phyloP scores from a whole-genome alignment of 176 grass and related monocot genomes.

The Chrysopogon serrulatus region DNA sequence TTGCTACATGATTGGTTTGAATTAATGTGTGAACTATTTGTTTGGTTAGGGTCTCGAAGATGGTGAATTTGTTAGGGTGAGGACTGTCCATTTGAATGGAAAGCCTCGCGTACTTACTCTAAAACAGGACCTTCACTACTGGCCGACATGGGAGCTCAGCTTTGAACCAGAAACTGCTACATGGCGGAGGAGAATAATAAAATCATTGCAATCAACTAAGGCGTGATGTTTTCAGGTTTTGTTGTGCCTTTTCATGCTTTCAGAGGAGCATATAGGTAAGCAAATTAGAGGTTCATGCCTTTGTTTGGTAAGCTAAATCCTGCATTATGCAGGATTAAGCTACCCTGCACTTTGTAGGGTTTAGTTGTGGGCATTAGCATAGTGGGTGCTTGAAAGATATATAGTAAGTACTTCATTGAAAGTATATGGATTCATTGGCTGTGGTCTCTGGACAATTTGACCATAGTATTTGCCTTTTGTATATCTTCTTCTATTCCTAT shows the following conservation, averaged over 20 bases:
- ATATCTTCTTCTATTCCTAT: conserved; percentile 6
- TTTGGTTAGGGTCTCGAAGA: conserved; percentile 73
- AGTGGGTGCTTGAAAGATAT: conserved; percentile 1
- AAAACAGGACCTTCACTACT: conserved; percentile 99
- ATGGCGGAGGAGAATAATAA: conserved; percentile 83
- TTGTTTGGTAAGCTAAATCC: background rate
- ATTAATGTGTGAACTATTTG: conserved; percentile 10
- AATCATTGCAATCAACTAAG: conserved; percentile 48
- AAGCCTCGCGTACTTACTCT: conserved; percentile 89
- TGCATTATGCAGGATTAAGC: background rate
- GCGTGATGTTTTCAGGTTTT: conserved; percentile 22
- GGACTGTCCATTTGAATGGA: conserved; percentile 88
- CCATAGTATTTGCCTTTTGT: background rate
- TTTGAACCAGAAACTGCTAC: conserved; percentile 85
- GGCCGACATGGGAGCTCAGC: conserved; percentile 94
- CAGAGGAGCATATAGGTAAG: background rate
- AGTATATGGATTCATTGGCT: conserved; percentile 31
- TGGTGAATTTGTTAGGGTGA: conserved; percentile 93
- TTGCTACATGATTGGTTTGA: background rate
- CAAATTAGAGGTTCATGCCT: background rate
- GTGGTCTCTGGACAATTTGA: conserved; percentile 15
- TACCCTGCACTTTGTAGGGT: background rate
- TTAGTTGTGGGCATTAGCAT: conserved; percentile 19
- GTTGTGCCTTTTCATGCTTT: background rate
- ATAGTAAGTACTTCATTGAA: conserved; percentile 32